phyloP scores from a whole-genome alignment of 495 filamentous ascomycete genomes.

The Viridothelium virens region DNA sequence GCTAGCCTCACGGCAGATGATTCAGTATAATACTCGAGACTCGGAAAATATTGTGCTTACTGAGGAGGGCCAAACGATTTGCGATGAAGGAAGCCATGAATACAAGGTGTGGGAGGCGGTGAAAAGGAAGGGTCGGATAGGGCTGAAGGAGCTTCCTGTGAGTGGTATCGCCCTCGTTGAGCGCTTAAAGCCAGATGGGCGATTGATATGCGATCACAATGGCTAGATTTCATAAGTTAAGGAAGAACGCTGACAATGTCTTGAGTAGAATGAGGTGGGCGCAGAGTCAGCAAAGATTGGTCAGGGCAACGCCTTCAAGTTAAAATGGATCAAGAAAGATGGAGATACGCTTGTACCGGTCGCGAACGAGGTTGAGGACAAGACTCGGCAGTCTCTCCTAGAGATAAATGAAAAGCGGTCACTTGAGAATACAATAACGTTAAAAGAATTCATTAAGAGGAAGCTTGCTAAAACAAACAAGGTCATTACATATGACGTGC shows the following conservation, averaged over 20 bases:
- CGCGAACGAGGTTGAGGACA: slow-evolving; percentile 55
- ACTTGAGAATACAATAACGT: slow-evolving; percentile 59
- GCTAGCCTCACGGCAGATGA: slow-evolving; percentile 74
- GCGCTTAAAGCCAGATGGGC: slow-evolving; percentile 20
- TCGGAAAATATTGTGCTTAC: slow-evolving; percentile 72
- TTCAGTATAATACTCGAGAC: slow-evolving; percentile 74
- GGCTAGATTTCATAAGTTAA: not conserved
- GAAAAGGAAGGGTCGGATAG: slow-evolving; percentile 63
- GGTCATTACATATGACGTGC: slow-evolving; percentile 72
- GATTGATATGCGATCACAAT: not conserved
- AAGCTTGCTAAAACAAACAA: slow-evolving; percentile 77
- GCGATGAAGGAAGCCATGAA: slow-evolving; percentile 82
- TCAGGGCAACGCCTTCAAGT: slow-evolving; percentile 93
- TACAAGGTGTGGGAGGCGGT: slow-evolving; percentile 89
- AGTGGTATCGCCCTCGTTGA: slow-evolving; percentile 25
- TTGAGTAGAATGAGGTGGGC: slow-evolving; percentile 55
- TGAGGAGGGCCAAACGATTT: slow-evolving; percentile 68
- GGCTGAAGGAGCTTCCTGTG: slow-evolving; percentile 68
- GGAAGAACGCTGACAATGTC: slow-evolving; percentile 12
- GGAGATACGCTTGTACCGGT: slow-evolving; percentile 32
- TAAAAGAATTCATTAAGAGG: slow-evolving; percentile 78
- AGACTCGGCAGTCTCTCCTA: slow-evolving; percentile 64
- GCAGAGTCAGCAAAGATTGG: slow-evolving; percentile 81
- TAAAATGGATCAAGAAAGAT: slow-evolving; percentile 91
- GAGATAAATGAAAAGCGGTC: slow-evolving; percentile 60